phyloP scores from a whole-genome alignment of 139 green algal species.

The Marvania coccoides region DNA sequence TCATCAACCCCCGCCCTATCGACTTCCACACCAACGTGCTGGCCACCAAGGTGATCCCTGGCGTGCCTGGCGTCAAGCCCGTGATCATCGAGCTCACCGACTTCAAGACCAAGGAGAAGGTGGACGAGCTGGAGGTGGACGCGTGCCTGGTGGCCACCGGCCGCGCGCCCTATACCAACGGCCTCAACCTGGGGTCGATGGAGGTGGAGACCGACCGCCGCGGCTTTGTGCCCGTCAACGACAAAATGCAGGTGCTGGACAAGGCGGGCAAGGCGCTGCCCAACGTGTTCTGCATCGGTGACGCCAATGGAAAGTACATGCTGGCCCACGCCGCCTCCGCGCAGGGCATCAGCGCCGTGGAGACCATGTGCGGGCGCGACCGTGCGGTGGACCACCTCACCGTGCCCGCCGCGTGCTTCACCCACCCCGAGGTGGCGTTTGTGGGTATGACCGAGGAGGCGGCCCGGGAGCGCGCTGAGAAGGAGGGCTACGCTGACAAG shows the following conservation, averaged over 20 bases:
- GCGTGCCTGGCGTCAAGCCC: conserved; percentile 80
- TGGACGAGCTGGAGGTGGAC: conserved; percentile 92
- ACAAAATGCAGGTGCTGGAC: conserved; percentile 88
- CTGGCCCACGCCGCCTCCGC: conserved; percentile 70
- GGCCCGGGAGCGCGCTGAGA: conserved; percentile 79
- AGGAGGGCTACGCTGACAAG: conserved; percentile 74
- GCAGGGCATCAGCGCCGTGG: conserved; percentile 91
- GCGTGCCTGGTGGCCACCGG: conserved; percentile 93
- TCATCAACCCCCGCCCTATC: conserved; percentile 90
- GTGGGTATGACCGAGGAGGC: conserved; percentile 93
- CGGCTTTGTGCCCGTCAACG: conserved; percentile 91
- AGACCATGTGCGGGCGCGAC: conserved; percentile 85
- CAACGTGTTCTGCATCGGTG: conserved; percentile 97
- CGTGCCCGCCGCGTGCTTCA: conserved; percentile 98
- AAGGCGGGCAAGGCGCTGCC: conserved; percentile 53
- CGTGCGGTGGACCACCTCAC: conserved; percentile 91
- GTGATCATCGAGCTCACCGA: conserved; percentile 96
- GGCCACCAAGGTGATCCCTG: conserved; percentile 82
- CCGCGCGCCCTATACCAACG: conserved; percentile 72
- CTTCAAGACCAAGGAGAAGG: conserved; percentile 96
- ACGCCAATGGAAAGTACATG: conserved; percentile 97
- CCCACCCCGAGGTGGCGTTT: conserved; percentile 95
- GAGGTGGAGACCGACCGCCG: conserved; percentile 73
- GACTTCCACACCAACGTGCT: conserved; percentile 91
- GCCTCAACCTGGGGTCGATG: conserved; percentile 77